These are phyloP conservation scores for Aspergillus fumigatiaffinis DNA, from an alignment of 2,329 filamentous ascomycete species.

Conservation along the genomic window DNA sequence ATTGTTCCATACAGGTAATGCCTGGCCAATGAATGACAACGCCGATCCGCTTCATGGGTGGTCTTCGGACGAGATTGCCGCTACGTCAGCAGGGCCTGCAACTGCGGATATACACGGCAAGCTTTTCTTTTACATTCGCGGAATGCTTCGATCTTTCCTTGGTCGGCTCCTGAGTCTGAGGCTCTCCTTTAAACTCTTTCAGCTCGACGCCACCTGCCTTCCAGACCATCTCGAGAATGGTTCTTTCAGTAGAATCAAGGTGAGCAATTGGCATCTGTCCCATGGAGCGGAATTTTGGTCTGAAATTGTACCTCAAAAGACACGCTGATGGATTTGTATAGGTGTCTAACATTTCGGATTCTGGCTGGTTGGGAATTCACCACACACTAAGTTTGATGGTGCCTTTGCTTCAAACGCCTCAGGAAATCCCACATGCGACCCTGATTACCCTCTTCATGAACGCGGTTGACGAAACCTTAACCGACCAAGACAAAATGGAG, in stretches of 20 bases:
- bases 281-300: no score
- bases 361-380: slow-evolving; percentile 28
- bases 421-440: slow-evolving; percentile 38
- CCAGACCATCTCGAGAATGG: slow-evolving; percentile 7
- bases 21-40: slow-evolving; percentile 38
- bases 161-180: slow-evolving; percentile 15
- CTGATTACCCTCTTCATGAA: slow-evolving; percentile 43
- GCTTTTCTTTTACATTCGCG: slow-evolving; percentile 33
- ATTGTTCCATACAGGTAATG: slow-evolving; percentile 24
- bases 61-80: slow-evolving; percentile 24
- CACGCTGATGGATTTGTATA: slow-evolving; percentile 11
- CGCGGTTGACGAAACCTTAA: slow-evolving; percentile 17
- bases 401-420: slow-evolving; percentile 30
- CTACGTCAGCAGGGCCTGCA: slow-evolving; percentile 16
- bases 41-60: slow-evolving; percentile 39
- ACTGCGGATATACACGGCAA: slow-evolving; percentile 38
- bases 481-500: no score
- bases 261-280: slow-evolving; percentile 10
- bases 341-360: slow-evolving; percentile 41
- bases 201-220: slow-evolving; percentile 23
- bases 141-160: slow-evolving; percentile 30
- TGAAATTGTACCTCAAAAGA: no score
- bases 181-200: slow-evolving; percentile 26
- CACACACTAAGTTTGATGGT: slow-evolving; percentile 24
- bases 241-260: slow-evolving; percentile 39